These are phyloP conservation scores for Endogone sp. DNA, from an alignment of 192 early-diverging fungal genomes.

Conservation along the genomic window DNA sequence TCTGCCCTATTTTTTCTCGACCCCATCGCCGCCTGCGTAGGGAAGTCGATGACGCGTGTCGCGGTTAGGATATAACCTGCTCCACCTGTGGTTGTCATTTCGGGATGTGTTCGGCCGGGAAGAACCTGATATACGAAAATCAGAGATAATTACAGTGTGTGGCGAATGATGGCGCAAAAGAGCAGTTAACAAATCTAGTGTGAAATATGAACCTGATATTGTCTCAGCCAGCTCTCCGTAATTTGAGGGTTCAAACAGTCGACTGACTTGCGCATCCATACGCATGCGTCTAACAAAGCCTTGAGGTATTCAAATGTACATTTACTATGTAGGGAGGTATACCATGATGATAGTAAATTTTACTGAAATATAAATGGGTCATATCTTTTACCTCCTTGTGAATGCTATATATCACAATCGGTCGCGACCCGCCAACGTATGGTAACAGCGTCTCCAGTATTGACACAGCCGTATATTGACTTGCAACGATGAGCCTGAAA, in stretches of 20 bases:
- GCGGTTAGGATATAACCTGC: constrained; percentile 70
- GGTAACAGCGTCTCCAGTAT: constrained; percentile 68
- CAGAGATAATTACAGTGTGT: too few species aligned
- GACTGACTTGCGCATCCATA: constrained; percentile 61
- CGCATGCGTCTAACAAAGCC: constrained; percentile 51
- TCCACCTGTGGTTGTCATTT: constrained; percentile 71
- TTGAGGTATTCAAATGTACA: too few species aligned
- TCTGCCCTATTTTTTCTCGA: neutral
- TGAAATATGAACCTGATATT: constrained; percentile 59
- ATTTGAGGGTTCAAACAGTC: constrained; percentile 80
- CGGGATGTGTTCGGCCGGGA: constrained; percentile 74
- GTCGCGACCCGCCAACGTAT: constrained; percentile 77
- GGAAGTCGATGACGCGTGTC: constrained; percentile 45
- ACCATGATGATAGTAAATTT: too few species aligned
- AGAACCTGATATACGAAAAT: constrained; percentile 39
- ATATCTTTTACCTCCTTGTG: constrained; percentile 49
- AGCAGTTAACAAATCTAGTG: too few species aligned
- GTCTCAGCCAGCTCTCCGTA: constrained; percentile 88
- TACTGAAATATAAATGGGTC: neutral
- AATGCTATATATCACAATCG: constrained; percentile 80
- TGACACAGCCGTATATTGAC: constrained; percentile 68
- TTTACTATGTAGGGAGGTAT: too few species aligned
- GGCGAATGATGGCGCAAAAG: too few species aligned
- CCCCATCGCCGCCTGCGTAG: neutral
- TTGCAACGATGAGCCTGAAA: constrained; percentile 71